Conservation (phyloP, 2,329 filamentous ascomycete genomes). For the Neocucurbitaria cava region DNA sequence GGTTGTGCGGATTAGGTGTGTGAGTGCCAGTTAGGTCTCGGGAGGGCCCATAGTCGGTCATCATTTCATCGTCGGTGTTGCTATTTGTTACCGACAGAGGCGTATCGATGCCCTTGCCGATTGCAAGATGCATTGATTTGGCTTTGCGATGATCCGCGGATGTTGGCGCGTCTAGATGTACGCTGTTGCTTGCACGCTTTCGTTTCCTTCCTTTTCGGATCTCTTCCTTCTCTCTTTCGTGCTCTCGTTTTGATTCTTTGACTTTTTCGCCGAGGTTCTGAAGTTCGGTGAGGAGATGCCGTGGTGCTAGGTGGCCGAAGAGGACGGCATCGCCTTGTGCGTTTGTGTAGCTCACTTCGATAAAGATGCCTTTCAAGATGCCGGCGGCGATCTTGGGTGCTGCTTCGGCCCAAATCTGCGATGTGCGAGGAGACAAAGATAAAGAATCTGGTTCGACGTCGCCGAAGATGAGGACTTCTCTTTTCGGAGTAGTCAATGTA, state of each 20-base stretch:
- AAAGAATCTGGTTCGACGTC: constrained; percentile 93
- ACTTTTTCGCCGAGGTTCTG: constrained; percentile 74
- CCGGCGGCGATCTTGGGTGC: constrained; percentile 82
- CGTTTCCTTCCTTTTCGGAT: constrained; percentile 63
- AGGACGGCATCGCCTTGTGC: constrained; percentile 76
- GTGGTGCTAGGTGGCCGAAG: constrained; percentile 87
- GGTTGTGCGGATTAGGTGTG: constrained; percentile 20
- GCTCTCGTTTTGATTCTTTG: constrained; percentile 53
- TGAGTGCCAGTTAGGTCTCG: constrained; percentile 24
- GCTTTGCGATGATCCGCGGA: constrained; percentile 17
- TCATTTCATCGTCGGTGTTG: constrained; percentile 34
- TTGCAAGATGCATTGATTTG: constrained; percentile 16
- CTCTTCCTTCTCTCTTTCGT: constrained; percentile 42
- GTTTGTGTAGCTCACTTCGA: constrained; percentile 94
- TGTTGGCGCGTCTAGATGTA: constrained; percentile 21
- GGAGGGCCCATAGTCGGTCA: constrained; percentile 32
- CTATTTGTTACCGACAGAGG: constrained; percentile 12
- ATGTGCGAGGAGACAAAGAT: constrained; percentile 80
- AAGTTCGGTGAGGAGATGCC: constrained; percentile 82
- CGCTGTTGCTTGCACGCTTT: constrained; percentile 62
- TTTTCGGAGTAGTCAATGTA: constrained; percentile 38
- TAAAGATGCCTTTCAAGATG: constrained; percentile 80
- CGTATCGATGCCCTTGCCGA: constrained; percentile 19
- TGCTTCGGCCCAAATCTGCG: constrained; percentile 85
- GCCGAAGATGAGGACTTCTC: constrained; percentile 89